Base-by-base conservation (phyloP, 1,284 basidiomycete species). In the Thelephora terrestris region DNA sequence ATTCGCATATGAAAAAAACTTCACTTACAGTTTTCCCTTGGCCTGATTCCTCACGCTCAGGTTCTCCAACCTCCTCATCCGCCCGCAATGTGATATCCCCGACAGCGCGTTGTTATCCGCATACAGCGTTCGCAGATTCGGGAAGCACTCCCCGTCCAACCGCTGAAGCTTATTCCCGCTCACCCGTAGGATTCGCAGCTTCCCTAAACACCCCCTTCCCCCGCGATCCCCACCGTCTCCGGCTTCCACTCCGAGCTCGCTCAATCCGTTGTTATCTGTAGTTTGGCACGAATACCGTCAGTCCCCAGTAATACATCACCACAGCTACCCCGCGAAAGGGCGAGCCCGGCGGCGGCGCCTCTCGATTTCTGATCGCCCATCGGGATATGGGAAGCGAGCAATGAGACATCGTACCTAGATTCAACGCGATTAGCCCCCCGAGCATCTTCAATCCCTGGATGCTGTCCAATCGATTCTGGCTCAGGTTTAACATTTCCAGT, bases 31-130 rank as follows among this genome's bases (percentile, higher is more conserved):
- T 52, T 78, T 71, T 55, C 59, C 57, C 23, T 79, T 81, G 60
- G 75, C 75, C 67, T 99, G 95, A 67, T 93, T 91, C 62, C 96
- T 78, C 69, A 97, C 60, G 60, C 89, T 93, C 47, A 99, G 71
- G 60, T 93, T 93, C 66, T 97, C 93, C 55, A 99, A 70, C 65
- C 79, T 81, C 53, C 67, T 66, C 54, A 91, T 66, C 29, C 74
- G 71, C 50, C 72, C 73, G 60, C 73, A 70, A 61, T 76, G 77
- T 48, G 59, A 64, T 55, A 78, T 71, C 57, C 59, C 71, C 56
- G 65, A 67, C 21, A 99, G 72, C 29, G 71, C 66, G 64, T 97
- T 97, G 63, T 86, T 85, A 71, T 99, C 95, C 58, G 88, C 81
- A 64, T 96, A 97, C 24, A 98, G 75, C 54, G 91, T 97, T 54